Percentiles rank a stretch among this genome's conserved stretches.
Evolutionary conservation across 257 asterid genomes (phyloP).

Genomic region (Salvia miltiorrhiza): DNA sequence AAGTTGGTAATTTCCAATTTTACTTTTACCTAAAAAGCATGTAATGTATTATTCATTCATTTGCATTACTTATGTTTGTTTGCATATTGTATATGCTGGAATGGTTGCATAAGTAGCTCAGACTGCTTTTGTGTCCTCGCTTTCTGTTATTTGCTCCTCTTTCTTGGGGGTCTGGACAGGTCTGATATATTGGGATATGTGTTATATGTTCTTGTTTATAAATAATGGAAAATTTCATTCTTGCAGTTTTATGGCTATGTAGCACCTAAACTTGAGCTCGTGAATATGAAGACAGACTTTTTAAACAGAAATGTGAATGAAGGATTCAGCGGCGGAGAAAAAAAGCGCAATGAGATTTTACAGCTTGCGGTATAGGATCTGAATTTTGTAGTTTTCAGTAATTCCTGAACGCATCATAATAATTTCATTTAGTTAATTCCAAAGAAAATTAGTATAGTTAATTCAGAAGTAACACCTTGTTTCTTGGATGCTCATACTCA

Average conservation of each 20-base stretch:
- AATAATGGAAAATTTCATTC: constrained; percentile 12
- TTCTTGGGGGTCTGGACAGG: not conserved
- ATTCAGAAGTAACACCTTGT: not conserved
- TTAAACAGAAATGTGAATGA: constrained; percentile 94
- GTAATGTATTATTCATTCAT: not conserved
- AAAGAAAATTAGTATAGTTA: not conserved
- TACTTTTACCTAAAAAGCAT: not conserved
- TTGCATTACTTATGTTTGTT: not conserved
- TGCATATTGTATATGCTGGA: not conserved
- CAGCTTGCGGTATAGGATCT: constrained; percentile 77
- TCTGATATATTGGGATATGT: not conserved
- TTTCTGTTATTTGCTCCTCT: not conserved
- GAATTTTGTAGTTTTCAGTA: not conserved
- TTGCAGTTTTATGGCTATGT: constrained; percentile 87
- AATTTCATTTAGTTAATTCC: not conserved
- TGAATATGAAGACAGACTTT: constrained; percentile 86
- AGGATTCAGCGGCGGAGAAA: constrained; percentile 99
- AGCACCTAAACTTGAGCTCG: constrained; percentile 81
- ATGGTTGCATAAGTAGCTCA: constrained; percentile 6
- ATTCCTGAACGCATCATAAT: constrained; percentile 10
- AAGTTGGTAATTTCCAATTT: not conserved
- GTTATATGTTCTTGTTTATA: not conserved
- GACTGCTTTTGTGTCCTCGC: not conserved
- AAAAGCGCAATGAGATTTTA: constrained; percentile 93
- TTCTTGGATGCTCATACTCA: not conserved